Base-by-base conservation (phyloP, 2,329 filamentous ascomycete genomes). In the Aspergillus sp. region DNA sequence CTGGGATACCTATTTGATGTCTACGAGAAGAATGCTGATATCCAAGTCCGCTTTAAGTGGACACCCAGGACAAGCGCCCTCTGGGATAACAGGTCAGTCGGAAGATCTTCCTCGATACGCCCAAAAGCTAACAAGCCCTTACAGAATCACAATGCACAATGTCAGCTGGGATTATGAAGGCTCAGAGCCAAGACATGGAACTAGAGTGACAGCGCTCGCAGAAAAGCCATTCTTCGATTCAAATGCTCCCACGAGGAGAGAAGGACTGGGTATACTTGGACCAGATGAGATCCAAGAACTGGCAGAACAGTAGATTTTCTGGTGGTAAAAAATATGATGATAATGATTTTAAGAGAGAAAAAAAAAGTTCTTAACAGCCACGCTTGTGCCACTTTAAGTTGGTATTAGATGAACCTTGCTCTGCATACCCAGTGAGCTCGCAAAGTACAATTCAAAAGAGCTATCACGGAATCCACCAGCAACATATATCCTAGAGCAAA, bases 161-260 rank as follows among this genome's bases (percentile, higher is more conserved):
- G 84, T 83, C 0, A 83, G 78, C 54, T 88, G 83, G 82, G 83
- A 88, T 52, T 88, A 88, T 56, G 82, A 78, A 30, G 82, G 82
- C 1, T 73, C 69, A 13, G 72, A 86, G 57, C 81, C 84, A 0
- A 72, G 85, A 33, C 85, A 89, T 59, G 85, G 85, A 2, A 88
- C 84, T 0, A 72, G 86, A 27, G 84, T 89, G 4, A 88, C 84
- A 0, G 72, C 81, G 6, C 64, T 89, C 40, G 85, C 82, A 0
- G 86, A 89, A 68, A 82, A 82, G 69, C 85, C 85, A 0, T 83
- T 75, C 54, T 88, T 85, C 53, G 76, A 85, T 42, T 66, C 76
- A 0, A 68, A 74, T 7, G 84, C 84, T 1, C 83, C 83, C 0
- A 85, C 82, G 0, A 75, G 85, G 38, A 73, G 86, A 48, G 72